These are phyloP conservation scores for Medicago truncatula DNA, from an alignment of 306 rosid genomes.

Conservation along the genomic window MtrunA17r5.0-ANR NC_053044.1:55523001-55523500, in stretches of 20 bases:
- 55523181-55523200: neutral
- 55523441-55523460: too few relatives aligned
- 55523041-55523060: neutral
- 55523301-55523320: neutral
- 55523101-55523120: too few relatives aligned
- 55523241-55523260: neutral
- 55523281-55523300: neutral
- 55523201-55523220: too few relatives aligned
- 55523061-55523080: neutral
- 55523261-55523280: neutral
- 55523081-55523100: too few relatives aligned
- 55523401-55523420: too few relatives aligned
- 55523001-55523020: too few relatives aligned
- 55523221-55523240: neutral
- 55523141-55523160: neutral
- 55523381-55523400: too few relatives aligned
- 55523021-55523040: neutral
- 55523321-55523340: neutral
- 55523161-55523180: neutral
- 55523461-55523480: too few relatives aligned
- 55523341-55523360: too few relatives aligned
- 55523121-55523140: constrained; percentile 2
- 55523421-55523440: too few relatives aligned
- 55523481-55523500: too few relatives aligned
- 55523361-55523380: too few relatives aligned